Base-by-base conservation (phyloP, 495 filamentous ascomycete species). In the Trichoderma gamsii region DNA sequence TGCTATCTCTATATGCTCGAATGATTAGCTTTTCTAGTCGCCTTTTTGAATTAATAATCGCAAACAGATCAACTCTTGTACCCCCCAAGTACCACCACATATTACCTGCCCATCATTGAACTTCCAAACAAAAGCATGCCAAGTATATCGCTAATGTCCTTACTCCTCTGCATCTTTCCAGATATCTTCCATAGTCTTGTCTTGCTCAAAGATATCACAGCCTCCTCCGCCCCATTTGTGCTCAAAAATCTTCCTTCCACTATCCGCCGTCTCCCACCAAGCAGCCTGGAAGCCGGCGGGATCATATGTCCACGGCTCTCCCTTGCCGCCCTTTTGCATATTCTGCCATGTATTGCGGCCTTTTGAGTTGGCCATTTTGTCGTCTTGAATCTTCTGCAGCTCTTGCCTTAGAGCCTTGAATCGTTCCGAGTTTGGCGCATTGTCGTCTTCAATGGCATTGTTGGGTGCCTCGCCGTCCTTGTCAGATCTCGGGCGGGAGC, bases 291-390 rank as follows among this genome's bases (percentile, higher is more conserved):
- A 83, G 2, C 85, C 86, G 12, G 72, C 78, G 0, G 80, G 71
- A 65, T 85, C 79, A 66, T 87, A 78, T 71, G 87, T 86, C 63
- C 81, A 89, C 6, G 84, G 84, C 71, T 89, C 87, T 6, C 86
- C 87, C 64, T 82, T 70, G 0, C 86, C 87, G 25, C 87, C 87
- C 13, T 72, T 80, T 72, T 88, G 86, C 43, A 76, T 75, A 3
- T 70, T 69, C 70, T 89, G 87, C 87, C 87, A 89, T 8, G 79
- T 84, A 72, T 89, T 88, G 6, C 86, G 76, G 16, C 79, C 69
- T 64, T 81, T 72, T 67, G 86, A 80, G 64, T 76, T 72, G 41
- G 81, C 77, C 44, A 82, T 74, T 69, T 80, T 80, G 12, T 69
- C 69, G 23, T 76, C 69, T 43, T 69, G 56, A 16, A 52, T 63